Conservation (phyloP, 2,329 filamentous ascomycete genomes). For the Fusarium proliferatum region DNA sequence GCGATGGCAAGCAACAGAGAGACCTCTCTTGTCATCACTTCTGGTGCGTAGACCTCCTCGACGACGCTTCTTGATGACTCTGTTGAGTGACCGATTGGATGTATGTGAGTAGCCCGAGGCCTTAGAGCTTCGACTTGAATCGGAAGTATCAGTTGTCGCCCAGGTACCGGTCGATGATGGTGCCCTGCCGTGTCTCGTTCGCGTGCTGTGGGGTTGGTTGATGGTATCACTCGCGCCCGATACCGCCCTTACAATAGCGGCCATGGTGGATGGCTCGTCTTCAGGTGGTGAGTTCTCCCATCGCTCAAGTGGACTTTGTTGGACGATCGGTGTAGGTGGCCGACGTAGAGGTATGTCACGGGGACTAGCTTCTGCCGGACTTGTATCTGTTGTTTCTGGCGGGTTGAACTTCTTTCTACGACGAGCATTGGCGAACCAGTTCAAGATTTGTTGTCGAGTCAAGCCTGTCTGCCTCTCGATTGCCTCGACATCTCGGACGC, state of each 20-base stretch:
- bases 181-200: neutral
- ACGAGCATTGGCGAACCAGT: conserved; percentile 89
- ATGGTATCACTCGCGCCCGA: neutral
- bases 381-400: neutral
- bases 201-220: accelerated
- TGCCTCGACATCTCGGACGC: conserved; percentile 81
- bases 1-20: neutral
- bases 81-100: neutral
- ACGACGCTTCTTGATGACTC: neutral
- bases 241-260: conserved; percentile 46
- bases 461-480: conserved; percentile 80
- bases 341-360: neutral
- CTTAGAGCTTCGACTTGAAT: conserved; percentile 5
- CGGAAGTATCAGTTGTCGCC: neutral
- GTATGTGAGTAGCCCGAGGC: neutral
- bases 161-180: conserved; percentile 31
- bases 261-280: conserved; percentile 46
- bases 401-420: conserved; percentile 72
- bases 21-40: neutral
- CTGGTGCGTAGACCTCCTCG: neutral
- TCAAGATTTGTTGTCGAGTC: conserved; percentile 81
- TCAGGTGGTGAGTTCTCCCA: conserved; percentile 50
- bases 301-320: conserved; percentile 46
- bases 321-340: conserved; percentile 60
- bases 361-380: neutral